These are phyloP conservation scores for Rhodotorula diobovata DNA, from an alignment of 768 basidiomycete species.

Conservation along the genomic window DNA sequence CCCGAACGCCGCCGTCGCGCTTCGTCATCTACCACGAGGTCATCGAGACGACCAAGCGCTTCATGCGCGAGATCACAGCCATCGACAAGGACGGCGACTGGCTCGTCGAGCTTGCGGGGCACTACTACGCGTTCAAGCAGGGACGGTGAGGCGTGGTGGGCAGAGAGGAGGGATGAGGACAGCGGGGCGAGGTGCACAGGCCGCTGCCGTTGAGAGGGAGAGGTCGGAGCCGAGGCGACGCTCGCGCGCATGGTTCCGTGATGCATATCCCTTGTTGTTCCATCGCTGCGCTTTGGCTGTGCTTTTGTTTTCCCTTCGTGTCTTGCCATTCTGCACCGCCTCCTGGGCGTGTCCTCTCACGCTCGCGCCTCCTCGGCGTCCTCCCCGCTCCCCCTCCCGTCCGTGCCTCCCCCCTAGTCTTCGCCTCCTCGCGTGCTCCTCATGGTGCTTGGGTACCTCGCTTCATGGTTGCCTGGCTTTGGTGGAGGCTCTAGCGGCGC, in stretches of 20 bases:
- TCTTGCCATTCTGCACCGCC: too few species aligned
- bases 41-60: constrained; percentile 90
- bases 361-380: too few species aligned
- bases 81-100: constrained; percentile 78
- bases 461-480: background rate
- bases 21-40: constrained; percentile 65
- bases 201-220: too few species aligned
- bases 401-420: background rate
- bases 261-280: too few species aligned
- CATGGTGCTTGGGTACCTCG: background rate
- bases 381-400: too few species aligned
- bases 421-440: background rate
- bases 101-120: constrained; percentile 54
- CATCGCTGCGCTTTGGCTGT: too few species aligned
- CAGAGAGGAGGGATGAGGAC: too few species aligned
- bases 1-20: constrained; percentile 77
- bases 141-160: background rate
- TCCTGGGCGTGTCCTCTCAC: too few species aligned
- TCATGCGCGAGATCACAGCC: constrained; percentile 87
- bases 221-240: too few species aligned
- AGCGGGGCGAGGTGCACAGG: too few species aligned
- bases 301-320: too few species aligned
- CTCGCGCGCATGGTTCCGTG: too few species aligned
- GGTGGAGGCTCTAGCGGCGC: background rate
- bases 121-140: constrained; percentile 23